These are phyloP conservation scores for Cladophialophora psammophila DNA, from an alignment of 2,329 filamentous ascomycete species.

Conservation along the genomic window DNA sequence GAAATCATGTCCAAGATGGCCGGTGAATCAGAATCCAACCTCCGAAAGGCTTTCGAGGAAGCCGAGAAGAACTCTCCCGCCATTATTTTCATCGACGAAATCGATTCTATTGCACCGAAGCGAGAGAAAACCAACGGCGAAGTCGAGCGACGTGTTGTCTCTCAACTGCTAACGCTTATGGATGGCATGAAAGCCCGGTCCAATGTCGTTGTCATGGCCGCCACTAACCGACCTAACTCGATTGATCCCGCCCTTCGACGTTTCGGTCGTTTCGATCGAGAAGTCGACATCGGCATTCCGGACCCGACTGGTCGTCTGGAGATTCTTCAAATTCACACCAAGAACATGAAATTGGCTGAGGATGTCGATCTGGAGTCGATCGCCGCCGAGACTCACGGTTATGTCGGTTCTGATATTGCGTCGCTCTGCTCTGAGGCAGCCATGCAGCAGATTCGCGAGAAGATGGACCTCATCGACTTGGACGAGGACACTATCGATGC, in stretches of 20 bases:
- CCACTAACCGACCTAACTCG: slow-evolving; percentile 97
- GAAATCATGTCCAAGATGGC: slow-evolving; percentile 99
- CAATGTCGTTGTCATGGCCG: slow-evolving; percentile 98
- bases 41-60: slow-evolving; percentile 99
- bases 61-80: slow-evolving; percentile 99
- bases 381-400: slow-evolving; percentile 96
- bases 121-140: slow-evolving; percentile 99
- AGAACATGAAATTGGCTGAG: slow-evolving; percentile 99
- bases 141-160: slow-evolving; percentile 97
- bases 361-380: slow-evolving; percentile 98
- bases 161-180: slow-evolving; percentile 96
- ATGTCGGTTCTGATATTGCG: slow-evolving; percentile 97
- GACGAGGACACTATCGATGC: slow-evolving; percentile 99
- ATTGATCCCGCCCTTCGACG: slow-evolving; percentile 97
- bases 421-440: slow-evolving; percentile 98
- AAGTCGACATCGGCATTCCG: slow-evolving; percentile 97
- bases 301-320: slow-evolving; percentile 98
- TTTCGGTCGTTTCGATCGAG: slow-evolving; percentile 98
- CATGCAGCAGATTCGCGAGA: slow-evolving; percentile 99
- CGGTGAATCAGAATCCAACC: slow-evolving; percentile 97
- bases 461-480: slow-evolving; percentile 99
- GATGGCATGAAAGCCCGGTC: slow-evolving; percentile 99
- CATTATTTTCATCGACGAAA: slow-evolving; percentile 99
- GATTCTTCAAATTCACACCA: slow-evolving; percentile 99
- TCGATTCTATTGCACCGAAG: slow-evolving; percentile 98